Evolutionary conservation across 768 basidiomycete species (phyloP), one percentile per base, ranked within the genome.

Genomic region (Cubamyces sp.): DNA sequence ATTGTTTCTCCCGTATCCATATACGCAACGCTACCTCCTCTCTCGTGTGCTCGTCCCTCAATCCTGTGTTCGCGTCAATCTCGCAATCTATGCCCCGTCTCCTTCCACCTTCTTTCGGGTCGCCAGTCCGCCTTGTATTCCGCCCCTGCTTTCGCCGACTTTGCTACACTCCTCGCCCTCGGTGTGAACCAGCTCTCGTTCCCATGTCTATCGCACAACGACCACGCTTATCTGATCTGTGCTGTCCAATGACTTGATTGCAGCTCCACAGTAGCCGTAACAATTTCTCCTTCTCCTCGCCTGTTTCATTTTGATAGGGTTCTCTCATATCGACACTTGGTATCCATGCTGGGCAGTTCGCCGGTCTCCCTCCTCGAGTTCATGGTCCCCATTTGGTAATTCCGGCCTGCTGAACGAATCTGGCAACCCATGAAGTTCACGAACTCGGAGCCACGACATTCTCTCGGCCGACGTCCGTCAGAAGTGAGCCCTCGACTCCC

Each of bases 121-220:
- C 18, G n/a, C 15, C 9, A 34, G 1, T 34, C 34, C 34, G 34
- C 28, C 41, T 45, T 15, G 19, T 8, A 14, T 15, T 9, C 41
- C 49, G 18, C 5, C 18, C 42, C 41, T 9, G 34, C 57, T 39
- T 14, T 53, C 21, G 15, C 37, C 18, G 34, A 41, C 21, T 23
- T 45, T 19, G 25, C 49, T n/a, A 14, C 50, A 9, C 18, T 26
- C 49, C 47, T 26, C 56, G 23, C 21, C 37, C 28, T 43, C 57
- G 45, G 51, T 42, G 25, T 49, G 48, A 50, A 51, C 25, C 41
- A 41, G 19, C 48, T 25, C 26, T 3, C 41, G 6, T 64, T 64
- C 62, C 52, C 62, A 64, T 64, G 57, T 59, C 57, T 64, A 54
- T 59, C 62, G 42, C 19, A 30, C 42, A 18, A 11, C 50, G 42